These are phyloP conservation scores for Leptographium wingfieldii DNA, from an alignment of 2,329 filamentous ascomycete species.

Conservation along the genomic window DNA sequence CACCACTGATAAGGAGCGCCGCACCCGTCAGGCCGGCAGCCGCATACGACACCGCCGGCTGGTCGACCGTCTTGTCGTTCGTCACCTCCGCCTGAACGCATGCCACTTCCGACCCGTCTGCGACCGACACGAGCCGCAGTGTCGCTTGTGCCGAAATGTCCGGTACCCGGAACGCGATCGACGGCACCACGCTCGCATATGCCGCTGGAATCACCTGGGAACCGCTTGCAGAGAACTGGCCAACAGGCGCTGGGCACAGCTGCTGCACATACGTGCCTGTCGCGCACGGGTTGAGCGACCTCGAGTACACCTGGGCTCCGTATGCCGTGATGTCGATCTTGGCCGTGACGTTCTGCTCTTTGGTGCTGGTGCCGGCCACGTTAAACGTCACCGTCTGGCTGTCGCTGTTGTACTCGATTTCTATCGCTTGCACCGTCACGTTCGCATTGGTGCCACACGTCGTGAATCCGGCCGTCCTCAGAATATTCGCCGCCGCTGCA, in stretches of 20 bases:
- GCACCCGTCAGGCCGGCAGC: conserved; percentile 78
- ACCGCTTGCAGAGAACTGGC: conserved; percentile 61
- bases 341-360: conserved; percentile 69
- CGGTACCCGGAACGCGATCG: conserved; percentile 80
- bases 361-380: conserved; percentile 61
- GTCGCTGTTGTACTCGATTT: conserved; percentile 68
- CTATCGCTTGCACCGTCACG: conserved; percentile 59
- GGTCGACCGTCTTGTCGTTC: conserved; percentile 73
- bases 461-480: conserved; percentile 70
- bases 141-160: conserved; percentile 81
- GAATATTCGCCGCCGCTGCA: conserved; percentile 54
- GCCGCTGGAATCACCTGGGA: conserved; percentile 56
- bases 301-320: conserved; percentile 66
- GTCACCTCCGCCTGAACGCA: conserved; percentile 72
- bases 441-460: conserved; percentile 49
- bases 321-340: conserved; percentile 69
- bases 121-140: conserved; percentile 54
- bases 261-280: conserved; percentile 50
- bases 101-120: conserved; percentile 51
- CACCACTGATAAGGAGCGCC: conserved; percentile 60
- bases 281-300: conserved; percentile 74
- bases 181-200: conserved; percentile 65
- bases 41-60: conserved; percentile 69
- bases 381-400: conserved; percentile 68
- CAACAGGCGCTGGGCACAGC: conserved; percentile 78